Evolutionary conservation across 1,284 basidiomycete species (phyloP), one percentile per base, ranked within the genome.

Genomic region (Meira nashicola): DNA sequence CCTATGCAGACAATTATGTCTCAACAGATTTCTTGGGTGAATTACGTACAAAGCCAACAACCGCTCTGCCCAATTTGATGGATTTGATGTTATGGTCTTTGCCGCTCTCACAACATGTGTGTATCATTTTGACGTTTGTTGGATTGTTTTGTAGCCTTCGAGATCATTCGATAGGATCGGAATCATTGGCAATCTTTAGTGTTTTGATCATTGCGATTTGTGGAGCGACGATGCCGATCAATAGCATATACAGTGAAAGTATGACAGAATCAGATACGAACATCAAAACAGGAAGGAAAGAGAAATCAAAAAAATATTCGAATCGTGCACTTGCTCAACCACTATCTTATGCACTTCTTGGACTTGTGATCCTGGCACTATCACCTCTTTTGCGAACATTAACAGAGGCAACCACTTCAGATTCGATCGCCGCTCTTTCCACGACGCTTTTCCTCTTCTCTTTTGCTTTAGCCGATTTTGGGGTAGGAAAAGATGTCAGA

Each of bases 371-470:
- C 57, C 85, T 94, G 79, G 87, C 92, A 5, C 83, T 97, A 46
- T 88, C 92, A 0, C 95, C 95, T 1, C 89, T 97, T 4, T 81
- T 98, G 58, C 85, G 89, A 65, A 96, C 93, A 1, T 81, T 98
- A 67, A 95, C 92, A 11, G 89, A 90, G 43, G 90, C 93, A 8
- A 97, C 93, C 0, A 96, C 94, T 17, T 89, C 88, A 12, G 95
- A 98, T 78, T 92, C 91, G 25, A 95, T 97, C 67, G 97, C 92
- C 92, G 93, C 93, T 7, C 80, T 97, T 48, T 86, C 90, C 49
- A 84, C 84, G 12, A 80, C 81, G 65, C 81, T 91, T 38, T 86
- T 89, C 69, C 78, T 82, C 43, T 78, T 87, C 43, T 86, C 87
- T 73, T 79, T 85, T 4, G 79, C 87, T 39, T 77, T 90, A 11